Evolutionary conservation across 805 yeast genomes (phyloP).

Genomic region (Yamadazyma paraphyllophila): DNA sequence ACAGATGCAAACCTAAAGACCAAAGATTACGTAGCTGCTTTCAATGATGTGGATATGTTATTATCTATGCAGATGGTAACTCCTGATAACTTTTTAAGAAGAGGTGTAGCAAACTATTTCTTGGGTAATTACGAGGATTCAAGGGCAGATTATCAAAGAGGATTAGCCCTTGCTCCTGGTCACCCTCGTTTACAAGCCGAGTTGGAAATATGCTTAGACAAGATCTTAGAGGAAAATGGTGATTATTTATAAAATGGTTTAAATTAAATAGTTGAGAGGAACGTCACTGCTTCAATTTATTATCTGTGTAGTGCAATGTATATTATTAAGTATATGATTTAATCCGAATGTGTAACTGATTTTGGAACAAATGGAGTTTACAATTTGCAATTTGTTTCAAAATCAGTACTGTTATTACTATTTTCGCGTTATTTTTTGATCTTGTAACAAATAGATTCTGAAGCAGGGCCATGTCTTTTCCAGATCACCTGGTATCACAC

Average conservation of each 20-base stretch:
- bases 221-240: constrained; percentile 59
- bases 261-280: not conserved
- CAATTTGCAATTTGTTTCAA: no score
- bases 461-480: no score
- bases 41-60: constrained; percentile 66
- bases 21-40: constrained; percentile 56
- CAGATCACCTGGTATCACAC: no score
- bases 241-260: constrained; percentile 34
- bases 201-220: constrained; percentile 43
- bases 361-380: no score
- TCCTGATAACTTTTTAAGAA: constrained; percentile 71
- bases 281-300: no score
- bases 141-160: constrained; percentile 68
- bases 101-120: constrained; percentile 62
- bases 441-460: no score
- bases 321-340: no score
- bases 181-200: constrained; percentile 51
- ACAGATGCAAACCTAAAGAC: constrained; percentile 64
- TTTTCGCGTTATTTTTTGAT: no score
- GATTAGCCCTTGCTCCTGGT: constrained; percentile 58
- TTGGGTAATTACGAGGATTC: constrained; percentile 63
- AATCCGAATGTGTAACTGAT: no score
- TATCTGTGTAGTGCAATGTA: no score
- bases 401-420: no score
- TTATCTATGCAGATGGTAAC: constrained; percentile 55